Evolutionary conservation across 2,329 filamentous ascomycete genomes (phyloP), one percentile per base, ranked within the genome.

Genomic region (Xylaria sp.): DNA sequence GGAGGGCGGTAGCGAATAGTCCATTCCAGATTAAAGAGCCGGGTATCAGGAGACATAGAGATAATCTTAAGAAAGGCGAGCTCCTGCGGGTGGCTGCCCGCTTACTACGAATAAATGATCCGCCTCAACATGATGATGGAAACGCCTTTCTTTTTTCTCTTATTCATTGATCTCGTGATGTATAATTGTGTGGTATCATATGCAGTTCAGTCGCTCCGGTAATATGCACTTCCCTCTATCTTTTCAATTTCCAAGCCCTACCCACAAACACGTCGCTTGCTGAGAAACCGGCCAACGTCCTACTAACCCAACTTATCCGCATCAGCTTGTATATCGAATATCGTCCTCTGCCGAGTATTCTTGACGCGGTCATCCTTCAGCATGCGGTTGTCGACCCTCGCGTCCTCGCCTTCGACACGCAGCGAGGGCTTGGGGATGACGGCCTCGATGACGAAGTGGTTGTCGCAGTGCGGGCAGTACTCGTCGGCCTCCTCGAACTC

Each of bases 381-480:
- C 92, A 99, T 97, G 80, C 91, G 87, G 72, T 86, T 87, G 78
- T 99, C 92, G 71, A 94, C 85, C 63, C 95, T 84, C 2, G 89
- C 89, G 79, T 99, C 96, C 66, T 96, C 94, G 64, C 94, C 92
- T 81, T 99, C 95, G 54, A 99, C 86, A 69, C 94, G 87, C 54
- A 99, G 80, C 37, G 90, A 86, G 9, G 94, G 86, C 78, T 96
- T 91, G 21, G 95, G 92, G 4, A 90, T 92, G 70, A 90, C 79
- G 54, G 95, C 96, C 4, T 98, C 94, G 67, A 99, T 83, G 40
- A 99, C 91, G 75, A 94, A 99, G 79, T 99, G 96, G 80, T 99
- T 99, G 76, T 99, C 95, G 82, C 95, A 99, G 81, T 97, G 92
- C 21, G 95, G 96, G 82, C 95, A 99, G 84, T 96, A 99, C 78